These are phyloP conservation scores for Sporobolomyces phaffii DNA, from an alignment of 768 basidiomycete genomes.

Conservation along the genomic window DNA sequence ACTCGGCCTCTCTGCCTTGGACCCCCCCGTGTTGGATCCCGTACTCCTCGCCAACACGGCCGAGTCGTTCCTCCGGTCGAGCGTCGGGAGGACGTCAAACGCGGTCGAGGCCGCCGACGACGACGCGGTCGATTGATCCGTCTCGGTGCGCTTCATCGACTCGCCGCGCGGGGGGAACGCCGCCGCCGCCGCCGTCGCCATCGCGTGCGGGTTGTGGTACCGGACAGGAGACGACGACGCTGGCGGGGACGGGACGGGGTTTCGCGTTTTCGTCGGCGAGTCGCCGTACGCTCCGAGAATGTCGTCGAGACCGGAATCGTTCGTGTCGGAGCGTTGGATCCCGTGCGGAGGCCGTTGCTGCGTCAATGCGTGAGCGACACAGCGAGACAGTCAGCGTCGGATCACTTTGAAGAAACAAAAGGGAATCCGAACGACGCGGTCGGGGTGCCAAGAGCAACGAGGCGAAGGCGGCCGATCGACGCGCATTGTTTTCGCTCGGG, in stretches of 20 bases:
- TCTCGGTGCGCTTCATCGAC: constrained; percentile 9
- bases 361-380: no score
- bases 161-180: neutral
- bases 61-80: neutral
- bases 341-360: neutral
- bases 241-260: neutral
- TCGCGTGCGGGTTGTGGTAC: neutral
- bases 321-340: constrained; percentile 3
- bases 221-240: neutral
- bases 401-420: no score
- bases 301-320: constrained; percentile 19
- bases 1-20: neutral
- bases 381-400: no score
- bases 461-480: neutral
- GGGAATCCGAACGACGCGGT: no score
- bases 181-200: neutral
- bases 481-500: no score
- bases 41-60: neutral
- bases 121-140: constrained; percentile 20
- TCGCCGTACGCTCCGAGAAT: constrained; percentile 32
- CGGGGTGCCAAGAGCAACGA: no score
- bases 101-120: constrained; percentile 10
- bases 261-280: constrained; percentile 22
- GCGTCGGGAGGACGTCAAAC: constrained; percentile 5
- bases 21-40: neutral